Conservation (phyloP, 106 monocot species). For the Triglochin maritima region DNA sequence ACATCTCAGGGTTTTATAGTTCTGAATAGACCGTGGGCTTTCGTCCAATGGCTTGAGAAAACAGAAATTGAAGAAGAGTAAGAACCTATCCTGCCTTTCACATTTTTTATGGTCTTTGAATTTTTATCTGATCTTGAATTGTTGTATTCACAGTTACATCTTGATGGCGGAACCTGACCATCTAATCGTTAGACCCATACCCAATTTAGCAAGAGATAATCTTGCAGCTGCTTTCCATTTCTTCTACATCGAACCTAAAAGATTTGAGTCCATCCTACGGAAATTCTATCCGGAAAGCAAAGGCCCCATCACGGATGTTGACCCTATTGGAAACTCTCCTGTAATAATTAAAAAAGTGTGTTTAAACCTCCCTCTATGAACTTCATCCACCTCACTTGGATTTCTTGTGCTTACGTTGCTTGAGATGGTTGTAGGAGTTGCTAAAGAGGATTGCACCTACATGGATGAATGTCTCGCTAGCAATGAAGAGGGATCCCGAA, state of each 20-base stretch:
- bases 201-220: constrained; percentile 67
- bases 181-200: constrained; percentile 88
- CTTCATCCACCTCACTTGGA: too few relatives aligned
- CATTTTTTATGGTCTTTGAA: neutral
- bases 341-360: constrained; percentile 80
- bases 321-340: constrained; percentile 97
- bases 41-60: constrained; percentile 95
- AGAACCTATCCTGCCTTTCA: constrained; percentile 5
- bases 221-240: constrained; percentile 87
- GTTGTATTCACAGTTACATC: constrained; percentile 60
- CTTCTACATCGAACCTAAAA: constrained; percentile 86
- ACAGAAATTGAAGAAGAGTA: constrained; percentile 89
- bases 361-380: neutral
- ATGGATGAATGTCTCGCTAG: constrained; percentile 96
- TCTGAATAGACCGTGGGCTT: constrained; percentile 93
- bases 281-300: constrained; percentile 72
- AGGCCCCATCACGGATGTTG: constrained; percentile 69
- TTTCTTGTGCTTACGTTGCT: neutral
- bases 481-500: constrained; percentile 89
- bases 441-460: constrained; percentile 82
- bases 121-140: neutral
- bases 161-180: constrained; percentile 98
- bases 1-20: constrained; percentile 74
- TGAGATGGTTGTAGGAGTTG: constrained; percentile 19
- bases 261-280: constrained; percentile 48